Base-by-base conservation (phyloP, 2,329 filamentous ascomycete species). In the Ceratocystis eucalypticola region DNA sequence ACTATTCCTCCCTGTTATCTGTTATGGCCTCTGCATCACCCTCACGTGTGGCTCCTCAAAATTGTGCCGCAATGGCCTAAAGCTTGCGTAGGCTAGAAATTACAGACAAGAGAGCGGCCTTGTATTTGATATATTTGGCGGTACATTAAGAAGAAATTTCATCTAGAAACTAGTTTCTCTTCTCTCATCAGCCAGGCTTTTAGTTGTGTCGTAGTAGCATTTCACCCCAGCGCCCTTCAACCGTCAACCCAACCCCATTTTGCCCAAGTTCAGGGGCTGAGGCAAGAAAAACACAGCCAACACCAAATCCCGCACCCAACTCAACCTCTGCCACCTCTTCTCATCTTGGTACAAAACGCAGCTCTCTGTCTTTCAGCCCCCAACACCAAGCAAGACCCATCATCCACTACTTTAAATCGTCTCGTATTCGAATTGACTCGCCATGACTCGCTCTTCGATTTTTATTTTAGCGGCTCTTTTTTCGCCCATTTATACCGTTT, bases 401-500 rank as follows among this genome's bases (percentile, higher is more conserved):
- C 28, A 17, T 30, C 25, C 53, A 28, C n/a, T 5, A 57, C 22
- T 28, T 25, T 53, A 53, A 53, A 53, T 53, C 48, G 5, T 17
- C 20, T 53, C 48, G 8, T 12, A 10, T 25, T 53, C 48, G 20
- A 53, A 28, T 12, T 25, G 25, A 25, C 7, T 25, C 28, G 57
- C 48, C 63, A 70, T 68, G 69, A 62, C 66, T 59, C 67, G 66
- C 55, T 61, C 69, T 17, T 61, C 61, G 45, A 46, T 65, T 12
- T 41, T 68, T 20, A 37, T 66, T 15, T 37, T 61, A 55, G 57
- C 68, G 50, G 59, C 65, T n/a, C 72, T 71, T 62, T 70, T 75
- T 70, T 69, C 73, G 46, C 70, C 73, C 62, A 70, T 78, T 61
- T 69, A 77, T 67, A 70, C 75, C 68, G 72, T 73, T 68, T 73